Conservation (phyloP, 257 asterid species). For the Solanum medicagineum region DNA sequence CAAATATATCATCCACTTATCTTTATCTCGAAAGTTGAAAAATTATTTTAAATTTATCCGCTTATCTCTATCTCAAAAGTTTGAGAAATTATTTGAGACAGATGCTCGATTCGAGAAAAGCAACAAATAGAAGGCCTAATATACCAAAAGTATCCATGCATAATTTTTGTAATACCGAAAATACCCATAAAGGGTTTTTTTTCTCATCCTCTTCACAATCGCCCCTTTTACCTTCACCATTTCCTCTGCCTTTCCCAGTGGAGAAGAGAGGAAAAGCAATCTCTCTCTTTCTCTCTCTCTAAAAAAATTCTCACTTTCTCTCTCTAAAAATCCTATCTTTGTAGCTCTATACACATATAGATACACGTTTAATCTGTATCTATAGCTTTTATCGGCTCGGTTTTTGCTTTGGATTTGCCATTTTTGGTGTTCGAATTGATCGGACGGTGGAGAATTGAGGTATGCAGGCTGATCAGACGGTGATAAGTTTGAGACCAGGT, state of each 20-base stretch:
- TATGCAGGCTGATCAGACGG: conserved; percentile 47
- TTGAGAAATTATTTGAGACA: not conserved
- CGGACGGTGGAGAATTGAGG: conserved; percentile 18
- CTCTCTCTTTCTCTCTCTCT: conserved; percentile 10
- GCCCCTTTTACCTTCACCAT: not conserved
- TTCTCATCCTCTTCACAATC: not conserved
- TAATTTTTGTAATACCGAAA: not conserved
- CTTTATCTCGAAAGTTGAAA: too few species aligned
- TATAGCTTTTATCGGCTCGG: not conserved
- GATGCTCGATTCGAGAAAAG: too few species aligned
- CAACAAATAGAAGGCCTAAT: not conserved
- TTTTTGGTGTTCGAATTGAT: not conserved
- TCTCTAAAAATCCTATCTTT: not conserved
- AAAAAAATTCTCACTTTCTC: not conserved
- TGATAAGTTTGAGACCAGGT: conserved; percentile 40
- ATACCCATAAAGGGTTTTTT: not conserved
- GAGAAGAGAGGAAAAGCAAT: conserved; percentile 36
- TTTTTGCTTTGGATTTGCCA: not conserved
- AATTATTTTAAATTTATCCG: too few species aligned
- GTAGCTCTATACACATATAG: not conserved
- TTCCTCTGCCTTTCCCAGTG: conserved; percentile 6
- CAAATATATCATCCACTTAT: too few species aligned
- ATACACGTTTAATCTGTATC: not conserved
- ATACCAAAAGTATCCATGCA: not conserved
- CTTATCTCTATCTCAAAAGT: not conserved